These are phyloP conservation scores for Zygoascus sp. DNA, from an alignment of 1,139 yeast genomes.

Conservation along the genomic window DNA sequence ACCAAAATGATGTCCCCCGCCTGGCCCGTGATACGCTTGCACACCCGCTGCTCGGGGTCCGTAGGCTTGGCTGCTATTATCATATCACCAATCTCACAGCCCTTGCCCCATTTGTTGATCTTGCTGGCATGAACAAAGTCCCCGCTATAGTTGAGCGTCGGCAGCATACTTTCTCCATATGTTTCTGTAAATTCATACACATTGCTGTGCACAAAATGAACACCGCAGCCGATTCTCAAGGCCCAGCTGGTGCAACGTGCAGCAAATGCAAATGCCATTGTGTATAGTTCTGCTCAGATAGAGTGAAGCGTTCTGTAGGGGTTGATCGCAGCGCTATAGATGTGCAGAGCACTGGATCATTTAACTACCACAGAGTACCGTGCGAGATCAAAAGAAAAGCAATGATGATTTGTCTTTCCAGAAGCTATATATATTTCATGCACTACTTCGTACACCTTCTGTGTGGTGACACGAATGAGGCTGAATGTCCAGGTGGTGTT, in stretches of 20 bases:
- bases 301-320: no score
- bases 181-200: constrained; percentile 78
- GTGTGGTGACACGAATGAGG: no score
- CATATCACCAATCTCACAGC: constrained; percentile 73
- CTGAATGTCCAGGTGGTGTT: no score
- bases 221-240: constrained; percentile 60
- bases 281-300: background rate
- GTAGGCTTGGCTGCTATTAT: constrained; percentile 88
- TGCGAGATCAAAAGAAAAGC: no score
- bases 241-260: constrained; percentile 26
- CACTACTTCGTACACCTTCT: no score
- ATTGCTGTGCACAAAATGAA: constrained; percentile 62
- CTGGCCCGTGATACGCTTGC: constrained; percentile 93
- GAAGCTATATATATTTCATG: no score
- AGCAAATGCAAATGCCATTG: constrained; percentile 7
- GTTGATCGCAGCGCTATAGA: no score
- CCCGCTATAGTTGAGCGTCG: constrained; percentile 68
- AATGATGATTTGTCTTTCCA: no score
- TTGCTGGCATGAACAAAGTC: constrained; percentile 83
- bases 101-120: constrained; percentile 52
- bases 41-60: constrained; percentile 78
- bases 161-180: constrained; percentile 92
- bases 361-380: no score
- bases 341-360: no score
- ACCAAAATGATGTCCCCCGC: constrained; percentile 82